Percentiles rank a stretch among this genome's conserved stretches.
phyloP scores from a whole-genome alignment of 2,329 filamentous ascomycete genomes.

The Fonsecaea erecta region DNA sequence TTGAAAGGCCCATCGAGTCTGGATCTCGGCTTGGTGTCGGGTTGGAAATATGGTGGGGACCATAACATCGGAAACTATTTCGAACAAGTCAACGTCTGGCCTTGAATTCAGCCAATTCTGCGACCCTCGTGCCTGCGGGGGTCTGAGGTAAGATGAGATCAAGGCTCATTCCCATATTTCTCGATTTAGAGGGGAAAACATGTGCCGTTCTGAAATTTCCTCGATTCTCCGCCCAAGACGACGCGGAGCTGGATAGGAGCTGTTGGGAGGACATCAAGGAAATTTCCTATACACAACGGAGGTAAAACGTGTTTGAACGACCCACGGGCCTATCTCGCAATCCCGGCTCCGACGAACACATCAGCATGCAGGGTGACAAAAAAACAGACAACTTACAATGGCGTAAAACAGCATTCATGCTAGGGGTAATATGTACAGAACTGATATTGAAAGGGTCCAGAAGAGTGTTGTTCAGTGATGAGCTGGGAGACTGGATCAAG shows the following conservation, averaged over 20 bases:
- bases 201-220: not conserved
- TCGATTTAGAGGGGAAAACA: not conserved
- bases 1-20: conserved; percentile 27
- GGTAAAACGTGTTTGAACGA: not conserved
- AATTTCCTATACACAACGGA: not conserved
- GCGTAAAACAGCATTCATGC: conserved; percentile 22
- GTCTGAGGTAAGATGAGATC: not conserved
- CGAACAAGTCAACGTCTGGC: conserved; percentile 3
- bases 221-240: not conserved
- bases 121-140: not conserved
- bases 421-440: conserved; percentile 22
- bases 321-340: not conserved
- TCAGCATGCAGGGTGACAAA: not conserved
- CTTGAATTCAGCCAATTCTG: not conserved
- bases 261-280: not conserved
- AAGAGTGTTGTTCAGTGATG: conserved; percentile 14
- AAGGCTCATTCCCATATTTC: not conserved
- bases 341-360: not conserved
- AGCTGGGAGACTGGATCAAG: conserved; percentile 11
- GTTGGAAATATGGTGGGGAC: conserved; percentile 24
- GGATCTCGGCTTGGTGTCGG: conserved; percentile 23
- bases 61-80: conserved; percentile 29
- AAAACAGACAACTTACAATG: conserved; percentile 19
- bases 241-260: not conserved
- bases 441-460: conserved; percentile 25